Base-by-base conservation (phyloP, 257 asterid species). In the Petrea volubilis region DNA sequence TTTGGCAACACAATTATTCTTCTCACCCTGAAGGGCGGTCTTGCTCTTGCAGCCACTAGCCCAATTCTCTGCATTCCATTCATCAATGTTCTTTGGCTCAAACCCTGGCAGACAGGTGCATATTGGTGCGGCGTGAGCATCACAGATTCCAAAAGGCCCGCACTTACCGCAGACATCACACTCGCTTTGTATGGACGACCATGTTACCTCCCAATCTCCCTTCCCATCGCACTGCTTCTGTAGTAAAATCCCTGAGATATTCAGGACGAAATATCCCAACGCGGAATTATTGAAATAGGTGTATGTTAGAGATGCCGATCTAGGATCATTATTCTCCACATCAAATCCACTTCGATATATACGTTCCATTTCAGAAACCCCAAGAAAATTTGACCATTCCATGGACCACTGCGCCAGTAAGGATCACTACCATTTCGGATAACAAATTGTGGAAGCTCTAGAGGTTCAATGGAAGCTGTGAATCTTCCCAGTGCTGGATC, bases 31-130 rank as follows among this genome's bases (percentile, higher is more conserved):
- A 29, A 81, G 60, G 24, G 31, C 23, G 5, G 29, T 59, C 71
- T 74, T 76, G 78, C 94, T 83, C 13, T 24, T 13, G 64, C 94
- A 87, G n/a, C 94, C 94, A 18, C 60, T 77, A 0, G 83, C 75
- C 84, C 84, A 83, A 28, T 85, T 78, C 17, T 78, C 87, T 11
- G 14, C 53, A 14, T 57, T 64, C 94, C 94, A 85, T 57, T 78
- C 77, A 21, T 72, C 77, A 14, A 0, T 1, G 33, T 79, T 71
- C 55, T 33, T 50, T 1, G 94, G 88, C 18, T 29, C 77, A 36
- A 73, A 87, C 34, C 91, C 89, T 10, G 40, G 14, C 46, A 85
- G 2, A 59, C 94, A 87, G 15, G 23, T 41, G 71, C 91, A 88
- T 6, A 72, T 56, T 0, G 83, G 83, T 3, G 7, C 7, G 17